phyloP scores from a whole-genome alignment of 1,284 basidiomycete species.

The Ceratobasidium sp. region DNA sequence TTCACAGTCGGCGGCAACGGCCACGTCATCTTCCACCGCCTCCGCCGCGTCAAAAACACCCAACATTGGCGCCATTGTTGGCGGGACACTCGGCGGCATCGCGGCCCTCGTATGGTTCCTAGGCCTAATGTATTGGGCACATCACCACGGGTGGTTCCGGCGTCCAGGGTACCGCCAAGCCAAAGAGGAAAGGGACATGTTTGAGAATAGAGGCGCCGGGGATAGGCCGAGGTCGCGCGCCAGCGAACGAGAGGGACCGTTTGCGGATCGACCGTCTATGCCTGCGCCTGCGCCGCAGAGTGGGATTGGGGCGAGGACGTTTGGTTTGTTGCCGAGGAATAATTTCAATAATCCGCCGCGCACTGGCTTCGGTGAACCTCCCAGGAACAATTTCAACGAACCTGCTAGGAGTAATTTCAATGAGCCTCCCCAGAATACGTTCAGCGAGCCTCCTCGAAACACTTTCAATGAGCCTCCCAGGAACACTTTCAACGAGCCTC shows the following conservation, averaged over 20 bases:
- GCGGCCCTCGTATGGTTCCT: constrained; percentile 20
- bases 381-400: background rate
- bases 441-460: constrained; percentile 5
- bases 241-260: background rate
- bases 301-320: constrained; percentile 27
- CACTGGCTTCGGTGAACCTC: background rate
- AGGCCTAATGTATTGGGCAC: constrained; percentile 25
- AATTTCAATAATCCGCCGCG: constrained; percentile 11
- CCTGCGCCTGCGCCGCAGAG: background rate
- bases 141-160: constrained; percentile 31
- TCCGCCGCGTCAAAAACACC: constrained; percentile 11
- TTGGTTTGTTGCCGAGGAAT: constrained; percentile 11
- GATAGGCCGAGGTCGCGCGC: constrained; percentile 1
- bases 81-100: constrained; percentile 29
- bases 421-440: constrained; percentile 1
- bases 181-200: background rate
- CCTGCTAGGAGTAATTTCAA: constrained; percentile 1
- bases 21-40: background rate
- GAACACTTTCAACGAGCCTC: constrained; percentile 4
- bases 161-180: constrained; percentile 25
- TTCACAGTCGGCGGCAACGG: background rate
- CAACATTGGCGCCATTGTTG: constrained; percentile 32
- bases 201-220: constrained; percentile 18
- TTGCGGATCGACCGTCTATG: constrained; percentile 12
- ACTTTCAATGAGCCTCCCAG: constrained; percentile 12